Evolutionary conservation across 2,329 filamentous ascomycete genomes (phyloP).

Genomic region (Colletotrichum shisoi): DNA sequence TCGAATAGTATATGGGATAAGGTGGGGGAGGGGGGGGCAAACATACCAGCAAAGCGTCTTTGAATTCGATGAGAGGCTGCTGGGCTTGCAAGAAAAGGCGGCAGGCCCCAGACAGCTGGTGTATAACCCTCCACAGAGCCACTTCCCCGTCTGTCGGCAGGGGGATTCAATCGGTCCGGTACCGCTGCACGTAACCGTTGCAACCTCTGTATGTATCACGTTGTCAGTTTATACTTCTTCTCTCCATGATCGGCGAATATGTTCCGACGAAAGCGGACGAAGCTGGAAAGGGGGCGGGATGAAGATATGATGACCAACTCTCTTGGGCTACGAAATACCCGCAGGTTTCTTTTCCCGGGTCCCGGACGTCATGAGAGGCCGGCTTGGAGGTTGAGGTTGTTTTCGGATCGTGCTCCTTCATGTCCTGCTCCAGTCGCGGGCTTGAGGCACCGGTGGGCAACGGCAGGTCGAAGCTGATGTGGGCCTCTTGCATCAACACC

Average conservation of each 20-base stretch:
- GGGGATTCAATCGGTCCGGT: background rate
- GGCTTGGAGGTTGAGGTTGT: background rate
- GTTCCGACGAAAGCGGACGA: background rate
- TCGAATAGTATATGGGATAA: background rate
- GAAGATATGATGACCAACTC: background rate
- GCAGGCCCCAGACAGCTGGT: background rate
- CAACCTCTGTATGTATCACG: background rate
- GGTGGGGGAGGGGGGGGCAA: background rate
- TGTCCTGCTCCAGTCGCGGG: background rate
- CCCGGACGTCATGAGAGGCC: background rate
- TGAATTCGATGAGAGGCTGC: no score
- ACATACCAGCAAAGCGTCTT: slow-evolving; percentile 11
- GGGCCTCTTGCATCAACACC: background rate
- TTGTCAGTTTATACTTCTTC: background rate
- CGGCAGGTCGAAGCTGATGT: background rate
- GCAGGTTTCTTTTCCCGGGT: background rate
- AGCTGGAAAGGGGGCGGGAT: background rate
- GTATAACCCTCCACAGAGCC: slow-evolving; percentile 15
- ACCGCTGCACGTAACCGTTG: slow-evolving; percentile 1
- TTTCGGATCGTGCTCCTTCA: no score
- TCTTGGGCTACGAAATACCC: slow-evolving; percentile 4
- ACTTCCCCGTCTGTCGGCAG: background rate
- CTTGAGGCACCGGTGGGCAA: background rate
- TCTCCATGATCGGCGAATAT: no score
- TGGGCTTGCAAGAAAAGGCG: background rate